Conservation (phyloP, 345 rosid species). For the Eucalyptus guilfoylei region DNA sequence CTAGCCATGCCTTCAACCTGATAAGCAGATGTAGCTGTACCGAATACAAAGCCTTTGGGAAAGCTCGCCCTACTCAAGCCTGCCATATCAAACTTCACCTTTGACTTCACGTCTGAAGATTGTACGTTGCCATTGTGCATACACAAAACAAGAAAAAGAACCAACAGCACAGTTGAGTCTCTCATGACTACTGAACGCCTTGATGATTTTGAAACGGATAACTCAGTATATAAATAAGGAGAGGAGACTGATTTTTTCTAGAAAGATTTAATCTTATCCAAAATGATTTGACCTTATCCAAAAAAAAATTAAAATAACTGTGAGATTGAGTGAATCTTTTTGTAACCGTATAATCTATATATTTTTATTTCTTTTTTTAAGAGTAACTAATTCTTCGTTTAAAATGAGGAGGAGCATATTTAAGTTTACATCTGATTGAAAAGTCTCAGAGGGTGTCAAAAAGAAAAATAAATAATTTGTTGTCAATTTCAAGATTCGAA, state of each 20-base stretch:
- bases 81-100: conserved; percentile 13
- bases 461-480: background rate
- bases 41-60: conserved; percentile 32
- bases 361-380: background rate
- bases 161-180: background rate
- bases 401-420: background rate
- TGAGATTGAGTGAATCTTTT: background rate
- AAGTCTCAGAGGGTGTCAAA: background rate
- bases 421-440: background rate
- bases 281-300: background rate
- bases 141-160: background rate
- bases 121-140: background rate
- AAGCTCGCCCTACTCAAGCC: conserved; percentile 32
- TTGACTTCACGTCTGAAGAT: background rate
- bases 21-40: conserved; percentile 43
- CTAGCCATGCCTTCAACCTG: conserved; percentile 56
- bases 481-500: background rate
- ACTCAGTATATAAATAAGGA: background rate
- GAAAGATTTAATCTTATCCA: background rate
- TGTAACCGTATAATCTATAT: background rate
- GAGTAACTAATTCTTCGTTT: background rate
- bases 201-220: background rate
- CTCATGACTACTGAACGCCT: background rate
- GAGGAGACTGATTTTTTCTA: background rate
- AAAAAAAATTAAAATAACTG: background rate